These are phyloP conservation scores for Calonectria leucothoes DNA, from an alignment of 2,329 filamentous ascomycete genomes.

Conservation along the genomic window DNA sequence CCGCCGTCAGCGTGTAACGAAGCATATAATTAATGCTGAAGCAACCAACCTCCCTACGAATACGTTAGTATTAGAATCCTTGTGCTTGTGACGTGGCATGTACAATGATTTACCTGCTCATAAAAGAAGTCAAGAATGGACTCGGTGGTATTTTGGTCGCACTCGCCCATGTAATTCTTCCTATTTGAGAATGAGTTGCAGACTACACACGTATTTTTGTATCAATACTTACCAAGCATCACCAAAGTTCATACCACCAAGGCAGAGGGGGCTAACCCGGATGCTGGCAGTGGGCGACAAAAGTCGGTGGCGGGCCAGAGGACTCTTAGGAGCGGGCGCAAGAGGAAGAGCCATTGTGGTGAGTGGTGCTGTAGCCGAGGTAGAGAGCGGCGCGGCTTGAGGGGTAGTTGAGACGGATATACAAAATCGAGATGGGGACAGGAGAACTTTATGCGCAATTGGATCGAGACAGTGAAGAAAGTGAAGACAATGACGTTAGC, in stretches of 20 bases:
- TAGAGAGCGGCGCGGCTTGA: background rate
- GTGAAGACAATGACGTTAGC: background rate
- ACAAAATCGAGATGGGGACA: background rate
- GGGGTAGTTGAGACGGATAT: background rate
- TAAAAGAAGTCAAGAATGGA: slow-evolving; percentile 75
- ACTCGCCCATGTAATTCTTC: slow-evolving; percentile 70
- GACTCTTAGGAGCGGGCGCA: slow-evolving; percentile 66
- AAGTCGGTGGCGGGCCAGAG: slow-evolving; percentile 73
- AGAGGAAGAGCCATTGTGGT: slow-evolving; percentile 44
- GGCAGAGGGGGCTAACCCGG: slow-evolving; percentile 73
- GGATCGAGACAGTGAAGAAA: background rate
- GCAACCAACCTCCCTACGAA: slow-evolving; percentile 41
- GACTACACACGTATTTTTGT: fast-evolving
- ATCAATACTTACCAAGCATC: slow-evolving; percentile 56
- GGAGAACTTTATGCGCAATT: background rate
- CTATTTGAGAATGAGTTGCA: slow-evolving; percentile 42
- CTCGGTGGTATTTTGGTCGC: slow-evolving; percentile 71
- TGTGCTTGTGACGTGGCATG: background rate
- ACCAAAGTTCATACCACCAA: slow-evolving; percentile 76
- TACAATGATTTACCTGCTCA: slow-evolving; percentile 56
- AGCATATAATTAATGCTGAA: too few species aligned
- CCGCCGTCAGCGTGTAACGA: background rate
- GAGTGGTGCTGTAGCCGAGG: background rate
- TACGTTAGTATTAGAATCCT: slow-evolving; percentile 18
- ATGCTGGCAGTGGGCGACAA: slow-evolving; percentile 74